These are phyloP conservation scores for Stygiomarasmius scandens DNA, from an alignment of 1,284 basidiomycete genomes.

Conservation along the genomic window DNA sequence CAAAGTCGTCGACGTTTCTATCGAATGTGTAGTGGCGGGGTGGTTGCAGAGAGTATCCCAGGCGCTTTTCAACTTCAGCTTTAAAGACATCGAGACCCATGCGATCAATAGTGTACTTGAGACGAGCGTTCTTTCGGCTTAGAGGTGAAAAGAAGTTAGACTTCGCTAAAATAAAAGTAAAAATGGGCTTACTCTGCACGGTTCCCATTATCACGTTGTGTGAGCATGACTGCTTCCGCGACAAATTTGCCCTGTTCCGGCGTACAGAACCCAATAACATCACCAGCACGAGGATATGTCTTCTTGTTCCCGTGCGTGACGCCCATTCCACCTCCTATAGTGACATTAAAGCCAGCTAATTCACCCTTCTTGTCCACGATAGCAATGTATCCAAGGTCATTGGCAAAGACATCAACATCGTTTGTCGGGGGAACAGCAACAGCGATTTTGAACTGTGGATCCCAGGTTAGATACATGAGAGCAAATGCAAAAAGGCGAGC, in stretches of 20 bases:
- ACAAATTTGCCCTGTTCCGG: slow-evolving; percentile 85
- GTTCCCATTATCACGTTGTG: slow-evolving; percentile 96
- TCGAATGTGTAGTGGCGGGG: slow-evolving; percentile 84
- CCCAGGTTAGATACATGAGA: not conserved
- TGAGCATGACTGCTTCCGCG: slow-evolving; percentile 92
- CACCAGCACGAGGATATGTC: slow-evolving; percentile 92
- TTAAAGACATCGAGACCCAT: slow-evolving; percentile 89
- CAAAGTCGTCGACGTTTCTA: slow-evolving; percentile 92
- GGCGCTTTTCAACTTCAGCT: slow-evolving; percentile 86
- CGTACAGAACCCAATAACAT: slow-evolving; percentile 92
- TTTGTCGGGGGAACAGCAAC: slow-evolving; percentile 97
- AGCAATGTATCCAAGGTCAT: slow-evolving; percentile 95
- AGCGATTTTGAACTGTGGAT: slow-evolving; percentile 92
- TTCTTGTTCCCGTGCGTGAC: slow-evolving; percentile 99
- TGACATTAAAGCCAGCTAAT: slow-evolving; percentile 88
- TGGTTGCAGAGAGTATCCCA: slow-evolving; percentile 80
- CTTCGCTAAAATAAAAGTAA: not conserved
- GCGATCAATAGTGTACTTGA: slow-evolving; percentile 97
- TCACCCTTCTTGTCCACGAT: slow-evolving; percentile 77
- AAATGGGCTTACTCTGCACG: slow-evolving; percentile 83
- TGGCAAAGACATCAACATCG: slow-evolving; percentile 95
- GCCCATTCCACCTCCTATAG: slow-evolving; percentile 96
- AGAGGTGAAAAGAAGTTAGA: slow-evolving; percentile 15
- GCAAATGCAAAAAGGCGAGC: not conserved
- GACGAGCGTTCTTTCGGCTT: slow-evolving; percentile 75